A percentile compares a stretch with the other conserved stretches of the same genome.
Conservation (phyloP, 345 rosid genomes). For the Passiflora organensis region DNA sequence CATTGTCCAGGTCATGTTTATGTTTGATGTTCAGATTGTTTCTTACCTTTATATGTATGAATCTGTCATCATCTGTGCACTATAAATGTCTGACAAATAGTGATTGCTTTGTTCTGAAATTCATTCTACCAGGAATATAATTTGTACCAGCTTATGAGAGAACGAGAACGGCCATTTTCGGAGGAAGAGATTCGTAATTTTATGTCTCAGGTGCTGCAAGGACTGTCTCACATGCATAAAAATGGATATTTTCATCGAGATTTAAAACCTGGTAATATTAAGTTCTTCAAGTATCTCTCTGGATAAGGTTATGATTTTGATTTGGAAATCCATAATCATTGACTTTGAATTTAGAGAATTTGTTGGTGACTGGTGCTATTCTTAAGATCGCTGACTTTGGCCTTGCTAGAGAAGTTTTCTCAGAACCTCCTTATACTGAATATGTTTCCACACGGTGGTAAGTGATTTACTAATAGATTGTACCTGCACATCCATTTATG, state of each 20-base stretch:
- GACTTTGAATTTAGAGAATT: slow-evolving; percentile 46
- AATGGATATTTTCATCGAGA: slow-evolving; percentile 87
- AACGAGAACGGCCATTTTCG: slow-evolving; percentile 52
- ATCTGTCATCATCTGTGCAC: background rate
- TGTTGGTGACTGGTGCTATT: slow-evolving; percentile 74
- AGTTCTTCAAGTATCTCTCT: background rate
- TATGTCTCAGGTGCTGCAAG: slow-evolving; percentile 82
- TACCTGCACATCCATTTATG: too few relatives aligned
- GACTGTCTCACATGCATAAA: slow-evolving; percentile 85
- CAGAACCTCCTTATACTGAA: slow-evolving; percentile 92
- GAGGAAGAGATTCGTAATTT: slow-evolving; percentile 69
- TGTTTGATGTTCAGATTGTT: too few relatives aligned
- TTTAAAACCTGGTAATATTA: slow-evolving; percentile 74
- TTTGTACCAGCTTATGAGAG: slow-evolving; percentile 81
- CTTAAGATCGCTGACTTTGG: slow-evolving; percentile 97
- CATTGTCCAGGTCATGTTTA: too few relatives aligned
- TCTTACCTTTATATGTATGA: too few relatives aligned
- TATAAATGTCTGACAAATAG: background rate
- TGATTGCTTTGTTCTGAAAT: slow-evolving; percentile 10
- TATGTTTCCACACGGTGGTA: slow-evolving; percentile 97
- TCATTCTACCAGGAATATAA: slow-evolving; percentile 54
- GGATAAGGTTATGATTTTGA: slow-evolving; percentile 2
- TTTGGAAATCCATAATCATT: slow-evolving; percentile 6
- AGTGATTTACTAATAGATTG: slow-evolving; percentile 13
- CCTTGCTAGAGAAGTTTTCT: slow-evolving; percentile 86